These are phyloP conservation scores for Paxillus ammoniavirescens DNA, from an alignment of 768 basidiomycete species.

Conservation along the genomic window DNA sequence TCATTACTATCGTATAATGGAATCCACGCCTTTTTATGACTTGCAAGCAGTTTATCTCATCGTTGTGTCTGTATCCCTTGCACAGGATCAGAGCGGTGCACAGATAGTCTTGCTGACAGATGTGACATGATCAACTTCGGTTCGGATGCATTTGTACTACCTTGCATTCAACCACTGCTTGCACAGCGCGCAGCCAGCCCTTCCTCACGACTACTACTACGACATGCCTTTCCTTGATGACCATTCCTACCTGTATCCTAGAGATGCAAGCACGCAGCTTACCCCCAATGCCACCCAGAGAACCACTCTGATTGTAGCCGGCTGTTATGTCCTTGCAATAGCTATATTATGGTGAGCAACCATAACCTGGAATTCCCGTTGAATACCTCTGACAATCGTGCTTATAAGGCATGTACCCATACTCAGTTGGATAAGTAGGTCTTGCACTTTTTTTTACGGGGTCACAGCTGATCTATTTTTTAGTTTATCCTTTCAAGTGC, in stretches of 20 bases:
- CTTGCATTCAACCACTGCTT: too few relatives aligned
- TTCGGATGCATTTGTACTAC: too few relatives aligned
- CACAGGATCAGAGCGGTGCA: too few relatives aligned
- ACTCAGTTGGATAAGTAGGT: slow-evolving; percentile 71
- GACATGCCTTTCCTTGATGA: slow-evolving; percentile 30
- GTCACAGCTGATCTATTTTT: slow-evolving; percentile 10
- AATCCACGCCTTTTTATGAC: slow-evolving; percentile 12
- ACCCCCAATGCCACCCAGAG: slow-evolving; percentile 72
- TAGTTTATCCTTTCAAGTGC: slow-evolving; percentile 93
- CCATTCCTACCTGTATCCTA: slow-evolving; percentile 18
- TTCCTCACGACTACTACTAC: slow-evolving; percentile 24
- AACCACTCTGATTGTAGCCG: slow-evolving; percentile 79
- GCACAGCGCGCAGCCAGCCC: neutral
- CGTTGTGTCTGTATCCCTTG: too few relatives aligned
- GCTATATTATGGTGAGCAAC: slow-evolving; percentile 71
- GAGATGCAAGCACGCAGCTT: slow-evolving; percentile 34
- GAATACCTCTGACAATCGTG: slow-evolving; percentile 2
- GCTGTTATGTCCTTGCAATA: slow-evolving; percentile 69
- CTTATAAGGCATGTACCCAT: slow-evolving; percentile 70
- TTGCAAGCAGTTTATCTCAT: too few relatives aligned
- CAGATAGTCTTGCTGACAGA: too few relatives aligned
- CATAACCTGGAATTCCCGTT: neutral
- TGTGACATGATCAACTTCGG: too few relatives aligned
- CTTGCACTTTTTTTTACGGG: neutral
- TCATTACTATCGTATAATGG: slow-evolving; percentile 18